Evolutionary conservation across 768 basidiomycete species (phyloP), one percentile per base, ranked within the genome.

Genomic region (Tylopilus sp.): DNA sequence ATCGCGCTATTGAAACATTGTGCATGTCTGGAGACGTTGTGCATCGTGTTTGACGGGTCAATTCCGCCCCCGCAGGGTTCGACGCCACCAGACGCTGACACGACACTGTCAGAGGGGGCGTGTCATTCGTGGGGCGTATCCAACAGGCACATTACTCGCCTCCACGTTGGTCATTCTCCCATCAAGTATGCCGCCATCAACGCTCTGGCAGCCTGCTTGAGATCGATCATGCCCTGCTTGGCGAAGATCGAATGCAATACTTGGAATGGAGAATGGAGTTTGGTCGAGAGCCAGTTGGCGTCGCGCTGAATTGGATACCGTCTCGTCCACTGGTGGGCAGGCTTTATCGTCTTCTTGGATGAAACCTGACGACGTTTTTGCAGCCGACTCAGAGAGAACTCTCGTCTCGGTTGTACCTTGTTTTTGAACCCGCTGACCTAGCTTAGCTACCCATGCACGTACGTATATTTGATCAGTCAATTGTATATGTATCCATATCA

Each of bases 31-130:
- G 52, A 58, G 45, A 48, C 50, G 36, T 30, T 65, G 24, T 52
- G 52, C 19, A 48, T 65, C 42, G 44, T 52, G 25, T 66, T 66
- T 29, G 56, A 66, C 21, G 64, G 51, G 19, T 34, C 44, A 17
- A 33, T 58, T 34, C 30, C 43, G 4, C 51, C 52, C 0, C 48
- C 43, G 9, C 47, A n/a, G 8, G 14, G 13, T 17, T 14, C n/a
- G 1, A 10, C 25, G 8, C 5, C 12, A 31, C 19, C 21, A 7
- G 48, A 49, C 6, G 28, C 26, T 10, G 3, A 25, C 21, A 22
- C 13, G 40, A 24, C 2, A 6, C 29, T 16, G 1, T 12, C 19
- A 17, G 22, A 36, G 30, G 42, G 28, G 24, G 34, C 1, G 16
- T n/a, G 16, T 26, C 51, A 37, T 13, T 54, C 22, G 21, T 54